Evolutionary conservation across 129 eudicot genomes (phyloP), one percentile per base, ranked within the genome.

Genomic region (Kitagawia praeruptora): DNA sequence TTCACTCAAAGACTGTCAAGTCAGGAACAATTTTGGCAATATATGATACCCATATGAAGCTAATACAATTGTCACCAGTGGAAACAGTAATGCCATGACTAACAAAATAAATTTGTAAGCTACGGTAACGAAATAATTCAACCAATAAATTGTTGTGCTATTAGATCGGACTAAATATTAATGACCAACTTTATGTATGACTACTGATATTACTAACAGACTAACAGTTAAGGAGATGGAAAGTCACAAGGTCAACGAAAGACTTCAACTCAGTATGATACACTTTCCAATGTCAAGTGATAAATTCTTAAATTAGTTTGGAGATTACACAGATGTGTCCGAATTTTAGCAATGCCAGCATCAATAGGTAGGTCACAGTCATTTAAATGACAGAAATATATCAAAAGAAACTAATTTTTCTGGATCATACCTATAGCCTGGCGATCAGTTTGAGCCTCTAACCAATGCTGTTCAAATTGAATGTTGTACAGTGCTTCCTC

Each of bases 391-490:
- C n/a, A 19, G 27, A 54, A 21, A 58, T 58, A 58, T 23, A 58
- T 58, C 66, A 58, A 58, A 58, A 56, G 21, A 73, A 74, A 14
- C 28, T 45, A 5, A 40, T 78, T 66, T 37, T 21, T 79, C 39
- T 39, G 49, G 74, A 79, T 21, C 21, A 75, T 91, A 94, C 98
- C 97, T 70, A 91, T 18, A 76, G 96, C 90, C 75, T 94, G 97
- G 77, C 98, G 96, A 77, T 89, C 98, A 8, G 97, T 91, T 78
- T 94, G 92, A 46, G 98, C 98, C 87, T 91, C 97, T 74, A 94
- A 82, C 98, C 98, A 94, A 72, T 94, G 98, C 84, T 94, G 98
- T 80, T 94, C 98, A 34, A 94, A 91, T 80, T 94, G 97, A 80
- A 94, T 91, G 81, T 91, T 91, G 93, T 88, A 91, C 44, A 94